Evolutionary conservation across 2,329 filamentous ascomycete genomes (phyloP).

Genomic region (Alternaria brassicae): DNA sequence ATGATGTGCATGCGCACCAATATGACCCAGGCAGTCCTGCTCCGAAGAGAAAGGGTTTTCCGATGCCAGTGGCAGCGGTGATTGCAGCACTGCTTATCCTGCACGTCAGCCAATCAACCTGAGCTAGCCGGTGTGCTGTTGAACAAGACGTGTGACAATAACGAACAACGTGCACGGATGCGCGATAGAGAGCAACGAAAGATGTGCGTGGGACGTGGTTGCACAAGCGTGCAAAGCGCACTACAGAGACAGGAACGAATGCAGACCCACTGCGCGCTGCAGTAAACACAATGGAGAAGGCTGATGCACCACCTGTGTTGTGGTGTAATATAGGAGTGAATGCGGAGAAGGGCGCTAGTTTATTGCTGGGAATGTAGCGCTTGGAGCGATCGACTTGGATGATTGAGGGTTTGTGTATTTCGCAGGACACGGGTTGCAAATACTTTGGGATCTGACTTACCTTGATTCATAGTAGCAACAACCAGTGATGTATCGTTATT

Average conservation of each 20-base stretch:
- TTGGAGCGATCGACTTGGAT: constrained; percentile 31
- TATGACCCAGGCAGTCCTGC: constrained; percentile 56
- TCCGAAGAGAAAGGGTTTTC: constrained; percentile 55
- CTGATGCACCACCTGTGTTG: constrained; percentile 35
- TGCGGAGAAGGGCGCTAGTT: constrained; percentile 49
- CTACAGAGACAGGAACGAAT: constrained; percentile 41
- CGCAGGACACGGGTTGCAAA: constrained; percentile 33
- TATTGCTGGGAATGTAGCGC: constrained; percentile 39
- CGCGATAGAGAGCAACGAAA: constrained; percentile 30
- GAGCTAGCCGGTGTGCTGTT: constrained; percentile 37
- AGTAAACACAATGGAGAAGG: constrained; percentile 27
- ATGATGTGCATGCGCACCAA: constrained; percentile 56
- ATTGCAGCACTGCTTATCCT: constrained; percentile 54
- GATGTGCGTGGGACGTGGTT: constrained; percentile 43
- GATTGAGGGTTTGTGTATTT: constrained; percentile 27
- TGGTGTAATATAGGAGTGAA: constrained; percentile 43
- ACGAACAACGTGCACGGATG: constrained; percentile 49
- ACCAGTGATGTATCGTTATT: constrained; percentile 28
- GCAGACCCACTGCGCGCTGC: constrained; percentile 42
- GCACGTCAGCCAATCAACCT: constrained; percentile 52
- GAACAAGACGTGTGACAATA: constrained; percentile 47
- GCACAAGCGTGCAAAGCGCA: constrained; percentile 48
- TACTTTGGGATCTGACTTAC: constrained; percentile 47
- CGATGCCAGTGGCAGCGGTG: constrained; percentile 51
- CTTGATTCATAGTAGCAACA: constrained; percentile 47